phyloP scores from a whole-genome alignment of 768 basidiomycete species.

The Boletus subparvulus region DNA sequence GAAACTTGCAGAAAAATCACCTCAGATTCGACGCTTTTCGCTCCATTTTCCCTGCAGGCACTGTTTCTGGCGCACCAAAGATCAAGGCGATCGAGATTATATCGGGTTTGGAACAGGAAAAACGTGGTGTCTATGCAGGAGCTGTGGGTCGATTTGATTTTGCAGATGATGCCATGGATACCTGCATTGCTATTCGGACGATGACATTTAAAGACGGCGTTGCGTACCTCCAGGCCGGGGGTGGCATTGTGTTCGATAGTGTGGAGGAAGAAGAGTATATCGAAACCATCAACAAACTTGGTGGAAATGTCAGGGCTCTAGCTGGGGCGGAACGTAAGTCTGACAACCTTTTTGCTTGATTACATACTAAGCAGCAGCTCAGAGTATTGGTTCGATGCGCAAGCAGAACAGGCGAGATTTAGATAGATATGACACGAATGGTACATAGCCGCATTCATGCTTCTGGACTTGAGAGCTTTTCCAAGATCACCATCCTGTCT shows the following conservation, averaged over 20 bases:
- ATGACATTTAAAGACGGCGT: constrained; percentile 95
- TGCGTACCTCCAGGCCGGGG: constrained; percentile 93
- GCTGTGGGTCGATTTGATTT: constrained; percentile 99
- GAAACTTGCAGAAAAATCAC: constrained; percentile 1
- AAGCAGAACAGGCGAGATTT: constrained; percentile 41
- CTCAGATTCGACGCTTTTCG: constrained; percentile 95
- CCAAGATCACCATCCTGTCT: constrained; percentile 27
- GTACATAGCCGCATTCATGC: constrained; percentile 14
- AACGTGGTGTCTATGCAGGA: constrained; percentile 93
- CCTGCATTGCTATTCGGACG: constrained; percentile 97
- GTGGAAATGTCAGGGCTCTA: constrained; percentile 81
- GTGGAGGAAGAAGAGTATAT: constrained; percentile 96
- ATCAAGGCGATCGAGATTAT: constrained; percentile 97
- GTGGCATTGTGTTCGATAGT: constrained; percentile 96
- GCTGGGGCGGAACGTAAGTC: constrained; percentile 84
- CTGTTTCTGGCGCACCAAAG: constrained; percentile 98
- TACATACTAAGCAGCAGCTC: constrained; percentile 21
- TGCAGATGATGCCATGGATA: constrained; percentile 92
- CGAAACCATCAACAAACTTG: constrained; percentile 94
- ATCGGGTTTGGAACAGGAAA: constrained; percentile 81
- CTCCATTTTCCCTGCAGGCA: constrained; percentile 98
- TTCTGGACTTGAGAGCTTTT: constrained; percentile 21
- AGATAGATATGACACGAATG: constrained; percentile 20
- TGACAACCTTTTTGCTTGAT: constrained; percentile 1
- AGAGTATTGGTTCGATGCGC: constrained; percentile 74